These are phyloP conservation scores for Dendrobium catenatum DNA, from an alignment of 106 monocot genomes.

Conservation along the genomic window DNA sequence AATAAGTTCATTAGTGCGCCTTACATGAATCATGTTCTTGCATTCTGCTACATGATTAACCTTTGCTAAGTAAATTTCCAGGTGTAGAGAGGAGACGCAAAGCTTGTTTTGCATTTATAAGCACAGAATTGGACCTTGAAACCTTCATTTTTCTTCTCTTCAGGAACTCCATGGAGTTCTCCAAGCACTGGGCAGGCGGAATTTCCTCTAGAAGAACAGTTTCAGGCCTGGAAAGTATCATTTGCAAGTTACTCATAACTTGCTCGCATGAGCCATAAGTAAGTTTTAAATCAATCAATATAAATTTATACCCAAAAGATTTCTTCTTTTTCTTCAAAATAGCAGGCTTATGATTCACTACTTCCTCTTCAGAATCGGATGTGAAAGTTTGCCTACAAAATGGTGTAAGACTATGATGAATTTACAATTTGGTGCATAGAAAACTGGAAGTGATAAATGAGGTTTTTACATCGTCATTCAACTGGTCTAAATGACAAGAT, in stretches of 20 bases:
- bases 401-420: neutral
- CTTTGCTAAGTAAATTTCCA: slow-evolving; percentile 38
- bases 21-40: too few relatives aligned
- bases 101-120: slow-evolving; percentile 64
- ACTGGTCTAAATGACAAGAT: too few relatives aligned
- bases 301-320: slow-evolving; percentile 38
- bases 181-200: slow-evolving; percentile 40
- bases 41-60: slow-evolving; percentile 3
- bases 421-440: neutral
- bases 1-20: too few relatives aligned
- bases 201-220: slow-evolving; percentile 64
- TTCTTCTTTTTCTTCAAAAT: slow-evolving; percentile 54
- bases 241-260: too few relatives aligned
- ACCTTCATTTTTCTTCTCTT: slow-evolving; percentile 77
- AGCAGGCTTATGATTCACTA: slow-evolving; percentile 24
- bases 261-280: too few relatives aligned
- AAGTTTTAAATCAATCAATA: too few relatives aligned
- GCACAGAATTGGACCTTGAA: slow-evolving; percentile 45
- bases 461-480: too few relatives aligned
- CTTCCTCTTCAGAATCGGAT: slow-evolving; percentile 74
- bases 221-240: slow-evolving; percentile 35
- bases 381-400: slow-evolving; percentile 51
- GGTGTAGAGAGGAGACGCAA: slow-evolving; percentile 49
- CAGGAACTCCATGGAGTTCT: slow-evolving; percentile 67
- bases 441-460: too few relatives aligned